Evolutionary conservation across 495 filamentous ascomycete species (phyloP).

Genomic region (Penicillium bialowiezense): DNA sequence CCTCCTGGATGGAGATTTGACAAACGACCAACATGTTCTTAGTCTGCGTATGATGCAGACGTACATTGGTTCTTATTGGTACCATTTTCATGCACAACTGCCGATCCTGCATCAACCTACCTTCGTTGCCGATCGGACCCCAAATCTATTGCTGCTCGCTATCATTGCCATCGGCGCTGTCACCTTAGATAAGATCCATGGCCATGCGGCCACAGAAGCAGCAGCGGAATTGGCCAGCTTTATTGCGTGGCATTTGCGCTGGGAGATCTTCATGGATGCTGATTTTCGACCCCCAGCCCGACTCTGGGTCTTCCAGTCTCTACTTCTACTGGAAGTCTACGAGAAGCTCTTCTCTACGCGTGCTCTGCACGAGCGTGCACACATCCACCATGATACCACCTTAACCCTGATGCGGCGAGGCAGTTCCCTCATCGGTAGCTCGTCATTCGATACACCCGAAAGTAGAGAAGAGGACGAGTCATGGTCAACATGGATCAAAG

Average conservation of each 20-base stretch:
- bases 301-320: constrained; percentile 95
- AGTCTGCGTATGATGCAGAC: constrained; percentile 93
- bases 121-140: constrained; percentile 82
- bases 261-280: constrained; percentile 86
- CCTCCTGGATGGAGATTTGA: constrained; percentile 73
- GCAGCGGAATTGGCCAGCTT: constrained; percentile 81
- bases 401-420: constrained; percentile 93
- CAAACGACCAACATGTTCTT: constrained; percentile 71
- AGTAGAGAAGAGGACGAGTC: constrained; percentile 81
- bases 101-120: constrained; percentile 94
- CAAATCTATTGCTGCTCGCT: constrained; percentile 81
- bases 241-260: constrained; percentile 85
- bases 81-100: constrained; percentile 90
- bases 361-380: constrained; percentile 88
- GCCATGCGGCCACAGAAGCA: constrained; percentile 64
- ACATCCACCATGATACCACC: constrained; percentile 96
- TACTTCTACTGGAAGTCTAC: constrained; percentile 86
- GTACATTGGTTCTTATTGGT: constrained; percentile 92
- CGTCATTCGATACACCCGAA: constrained; percentile 84
- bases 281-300: constrained; percentile 94
- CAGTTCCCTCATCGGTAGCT: constrained; percentile 86
- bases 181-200: constrained; percentile 78
- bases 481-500: constrained; percentile 96
- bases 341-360: constrained; percentile 96
- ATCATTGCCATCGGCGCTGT: constrained; percentile 93